Evolutionary conservation across 108 stramenopile species (phyloP).

Genomic region (Nitzschia palea): DNA sequence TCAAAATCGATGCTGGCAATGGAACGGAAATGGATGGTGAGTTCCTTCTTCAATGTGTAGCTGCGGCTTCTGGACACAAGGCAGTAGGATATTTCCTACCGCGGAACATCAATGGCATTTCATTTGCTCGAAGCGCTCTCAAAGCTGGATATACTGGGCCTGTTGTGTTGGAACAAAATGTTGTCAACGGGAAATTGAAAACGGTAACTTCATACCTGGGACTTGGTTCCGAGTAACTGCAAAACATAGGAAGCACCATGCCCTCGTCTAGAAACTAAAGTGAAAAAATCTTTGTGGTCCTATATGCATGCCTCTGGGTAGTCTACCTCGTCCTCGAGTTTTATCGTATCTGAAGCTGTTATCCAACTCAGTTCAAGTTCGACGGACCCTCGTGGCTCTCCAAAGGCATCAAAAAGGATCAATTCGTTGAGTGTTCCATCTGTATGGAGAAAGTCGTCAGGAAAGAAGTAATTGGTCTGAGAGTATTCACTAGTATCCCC

Average conservation of each 20-base stretch:
- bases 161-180: slow-evolving; percentile 77
- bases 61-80: slow-evolving; percentile 38
- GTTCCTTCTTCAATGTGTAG: slow-evolving; percentile 42
- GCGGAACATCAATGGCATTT: slow-evolving; percentile 64
- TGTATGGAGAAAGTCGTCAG: slow-evolving; percentile 34
- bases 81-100: slow-evolving; percentile 68
- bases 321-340: slow-evolving; percentile 33
- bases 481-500: slow-evolving; percentile 20
- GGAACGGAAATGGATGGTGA: slow-evolving; percentile 40
- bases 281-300: too few relatives aligned
- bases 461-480: slow-evolving; percentile 49
- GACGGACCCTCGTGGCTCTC: not conserved
- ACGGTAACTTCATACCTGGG: slow-evolving; percentile 75
- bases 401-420: slow-evolving; percentile 34
- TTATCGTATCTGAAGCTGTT: slow-evolving; percentile 1
- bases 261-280: too few relatives aligned
- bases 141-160: slow-evolving; percentile 41
- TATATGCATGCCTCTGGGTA: slow-evolving; percentile 37
- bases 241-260: too few relatives aligned
- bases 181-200: slow-evolving; percentile 79
- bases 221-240: not conserved
- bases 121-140: slow-evolving; percentile 45
- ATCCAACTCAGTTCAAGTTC: slow-evolving; percentile 35
- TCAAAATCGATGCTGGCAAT: slow-evolving; percentile 13
- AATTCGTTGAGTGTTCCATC: slow-evolving; percentile 44